Percentiles rank a stretch among this genome's conserved stretches.
These are phyloP conservation scores for Alisma plantagoaquatica DNA, from an alignment of 106 monocot genomes.

Conservation along the genomic window DNA sequence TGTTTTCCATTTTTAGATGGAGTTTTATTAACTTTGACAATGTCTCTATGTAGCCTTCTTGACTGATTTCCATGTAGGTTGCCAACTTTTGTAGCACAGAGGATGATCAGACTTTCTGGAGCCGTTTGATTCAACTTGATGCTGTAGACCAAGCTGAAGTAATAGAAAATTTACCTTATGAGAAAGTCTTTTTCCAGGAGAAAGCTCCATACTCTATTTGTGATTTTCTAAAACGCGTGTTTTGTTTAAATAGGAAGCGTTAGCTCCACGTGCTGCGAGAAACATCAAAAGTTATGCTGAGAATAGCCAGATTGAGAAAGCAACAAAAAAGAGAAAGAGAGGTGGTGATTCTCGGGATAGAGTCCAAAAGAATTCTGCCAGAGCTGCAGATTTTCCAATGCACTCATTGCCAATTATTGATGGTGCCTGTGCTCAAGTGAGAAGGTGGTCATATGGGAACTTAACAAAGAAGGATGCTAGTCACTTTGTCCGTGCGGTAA, in stretches of 20 bases:
- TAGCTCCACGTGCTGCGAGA: conserved; percentile 96
- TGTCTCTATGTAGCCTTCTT: no score
- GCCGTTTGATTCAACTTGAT: conserved; percentile 90
- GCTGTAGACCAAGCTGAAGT: conserved; percentile 62
- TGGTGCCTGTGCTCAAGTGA: conserved; percentile 71
- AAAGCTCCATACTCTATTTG: no score
- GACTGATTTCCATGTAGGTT: conserved; percentile 33
- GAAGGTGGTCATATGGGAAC: conserved; percentile 88
- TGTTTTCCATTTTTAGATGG: not conserved
- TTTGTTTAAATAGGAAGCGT: conserved; percentile 39
- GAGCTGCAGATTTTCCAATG: conserved; percentile 29
- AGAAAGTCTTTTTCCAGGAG: not conserved
- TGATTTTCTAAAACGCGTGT: not conserved
- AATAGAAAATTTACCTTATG: not conserved
- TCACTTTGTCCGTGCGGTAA: conserved; percentile 88
- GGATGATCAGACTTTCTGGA: conserved; percentile 97
- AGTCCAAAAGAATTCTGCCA: conserved; percentile 39
- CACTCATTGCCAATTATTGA: conserved; percentile 61
- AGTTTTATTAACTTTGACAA: no score
- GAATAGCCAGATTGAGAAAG: conserved; percentile 41
- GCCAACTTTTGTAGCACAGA: conserved; percentile 88
- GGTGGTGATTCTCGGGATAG: conserved; percentile 49
- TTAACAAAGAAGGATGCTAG: conserved; percentile 90
- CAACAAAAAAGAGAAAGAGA: conserved; percentile 46
- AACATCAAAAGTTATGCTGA: conserved; percentile 94